Evolutionary conservation across 129 eudicot genomes (phyloP).

Genomic region (Rutidosis leptorrhynchoides): DNA sequence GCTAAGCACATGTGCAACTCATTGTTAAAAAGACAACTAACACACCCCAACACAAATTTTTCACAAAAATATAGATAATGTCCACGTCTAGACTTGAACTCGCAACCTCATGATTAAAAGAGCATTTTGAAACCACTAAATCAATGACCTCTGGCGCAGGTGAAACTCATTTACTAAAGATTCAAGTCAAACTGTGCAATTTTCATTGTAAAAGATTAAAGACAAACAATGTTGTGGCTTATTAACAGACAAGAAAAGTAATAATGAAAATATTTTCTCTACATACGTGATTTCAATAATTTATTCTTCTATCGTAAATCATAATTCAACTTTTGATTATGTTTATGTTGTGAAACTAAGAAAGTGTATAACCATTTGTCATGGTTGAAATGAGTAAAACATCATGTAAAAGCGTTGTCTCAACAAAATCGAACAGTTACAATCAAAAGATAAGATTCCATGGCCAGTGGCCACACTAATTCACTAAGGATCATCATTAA

Average conservation of each 20-base stretch:
- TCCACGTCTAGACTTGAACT: no score
- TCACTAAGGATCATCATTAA: constrained; percentile 31
- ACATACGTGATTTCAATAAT: background rate
- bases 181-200: background rate
- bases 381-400: constrained; percentile 16
- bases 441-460: constrained; percentile 17
- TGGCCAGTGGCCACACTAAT: constrained; percentile 21
- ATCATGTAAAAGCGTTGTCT: constrained; percentile 15
- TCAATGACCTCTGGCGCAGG: no score
- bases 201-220: background rate
- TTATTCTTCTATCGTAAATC: constrained; percentile 15
- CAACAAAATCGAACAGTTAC: constrained; percentile 26
- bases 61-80: no score
- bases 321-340: constrained; percentile 3
- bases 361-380: constrained; percentile 24
- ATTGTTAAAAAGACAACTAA: no score
- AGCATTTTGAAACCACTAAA: no score
- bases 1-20: no score
- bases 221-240: background rate
- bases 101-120: no score
- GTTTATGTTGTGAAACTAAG: constrained; percentile 8
- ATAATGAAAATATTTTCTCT: background rate
- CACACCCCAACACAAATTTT: no score
- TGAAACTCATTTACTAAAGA: background rate
- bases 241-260: background rate